A percentile compares a stretch with the other conserved stretches of the same genome.
Evolutionary conservation across 306 rosid species (phyloP).

Genomic region (Luffa aegyptiaca): DNA sequence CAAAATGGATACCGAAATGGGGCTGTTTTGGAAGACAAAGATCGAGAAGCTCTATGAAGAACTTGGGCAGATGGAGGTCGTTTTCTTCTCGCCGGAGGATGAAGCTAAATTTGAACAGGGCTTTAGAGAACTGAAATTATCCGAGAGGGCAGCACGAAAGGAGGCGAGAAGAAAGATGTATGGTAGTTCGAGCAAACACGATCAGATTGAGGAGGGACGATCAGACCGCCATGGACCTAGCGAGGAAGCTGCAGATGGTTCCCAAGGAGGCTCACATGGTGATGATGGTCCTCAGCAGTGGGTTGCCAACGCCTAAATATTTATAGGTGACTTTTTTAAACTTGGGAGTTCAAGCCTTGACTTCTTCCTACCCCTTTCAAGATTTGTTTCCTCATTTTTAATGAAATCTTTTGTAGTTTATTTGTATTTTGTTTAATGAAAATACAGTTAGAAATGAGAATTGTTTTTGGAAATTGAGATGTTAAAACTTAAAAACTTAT

Average conservation of each 20-base stretch:
- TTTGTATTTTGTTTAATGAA: background rate
- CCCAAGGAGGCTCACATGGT: slow-evolving; percentile 15
- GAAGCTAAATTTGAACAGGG: slow-evolving; percentile 57
- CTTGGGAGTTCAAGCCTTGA: background rate
- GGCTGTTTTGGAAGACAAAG: slow-evolving; percentile 84
- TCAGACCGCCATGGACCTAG: slow-evolving; percentile 20
- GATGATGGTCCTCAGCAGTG: slow-evolving; percentile 23
- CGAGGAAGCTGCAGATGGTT: slow-evolving; percentile 11
- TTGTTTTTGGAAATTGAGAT: background rate
- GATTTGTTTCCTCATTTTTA: background rate
- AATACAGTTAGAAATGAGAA: background rate
- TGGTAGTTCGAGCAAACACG: slow-evolving; percentile 29
- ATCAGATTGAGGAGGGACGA: slow-evolving; percentile 27
- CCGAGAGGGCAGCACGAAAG: slow-evolving; percentile 49
- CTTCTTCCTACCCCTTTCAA: background rate
- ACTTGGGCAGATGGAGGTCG: slow-evolving; percentile 61
- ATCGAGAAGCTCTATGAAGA: slow-evolving; percentile 76
- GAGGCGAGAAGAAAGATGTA: slow-evolving; percentile 46
- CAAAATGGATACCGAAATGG: slow-evolving; percentile 88
- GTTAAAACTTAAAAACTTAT: background rate
- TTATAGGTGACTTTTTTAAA: background rate
- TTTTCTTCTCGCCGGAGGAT: slow-evolving; percentile 57
- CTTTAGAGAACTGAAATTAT: slow-evolving; percentile 50
- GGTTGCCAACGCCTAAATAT: slow-evolving; percentile 28
- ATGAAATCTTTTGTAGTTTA: background rate